These are phyloP conservation scores for Epithele typhae DNA, from an alignment of 768 basidiomycete species.

Conservation along the genomic window DNA sequence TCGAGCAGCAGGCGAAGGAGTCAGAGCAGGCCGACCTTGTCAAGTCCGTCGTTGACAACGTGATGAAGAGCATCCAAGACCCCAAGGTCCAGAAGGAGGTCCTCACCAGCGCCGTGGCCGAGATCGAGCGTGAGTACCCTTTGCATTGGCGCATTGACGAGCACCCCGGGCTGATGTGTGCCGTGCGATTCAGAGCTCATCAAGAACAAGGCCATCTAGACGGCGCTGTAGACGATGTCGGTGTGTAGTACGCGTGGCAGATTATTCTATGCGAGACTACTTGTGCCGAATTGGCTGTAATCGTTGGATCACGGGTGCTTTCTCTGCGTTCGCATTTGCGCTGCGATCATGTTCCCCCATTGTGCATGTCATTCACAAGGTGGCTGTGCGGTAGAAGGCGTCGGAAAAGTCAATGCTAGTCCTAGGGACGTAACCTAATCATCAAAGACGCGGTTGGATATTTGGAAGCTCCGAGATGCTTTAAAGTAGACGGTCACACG, in stretches of 20 bases:
- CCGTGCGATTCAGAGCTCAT: constrained; percentile 60
- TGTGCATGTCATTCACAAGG: too few relatives aligned
- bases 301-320: too few relatives aligned
- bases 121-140: constrained; percentile 83
- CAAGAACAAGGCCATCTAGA: constrained; percentile 87
- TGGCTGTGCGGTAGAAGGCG: too few relatives aligned
- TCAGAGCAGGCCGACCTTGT: constrained; percentile 92
- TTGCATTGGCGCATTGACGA: not conserved
- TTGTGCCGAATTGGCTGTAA: constrained; percentile 8
- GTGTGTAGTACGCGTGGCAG: too few relatives aligned
- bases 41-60: constrained; percentile 83
- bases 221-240: not conserved
- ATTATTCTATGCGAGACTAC: not conserved
- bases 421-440: too few relatives aligned
- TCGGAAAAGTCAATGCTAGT: too few relatives aligned
- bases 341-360: too few relatives aligned
- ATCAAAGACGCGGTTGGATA: too few relatives aligned
- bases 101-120: constrained; percentile 69
- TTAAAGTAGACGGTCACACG: too few relatives aligned
- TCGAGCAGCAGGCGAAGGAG: constrained; percentile 95
- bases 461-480: too few relatives aligned
- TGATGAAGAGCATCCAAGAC: constrained; percentile 76
- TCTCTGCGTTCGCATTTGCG: too few relatives aligned
- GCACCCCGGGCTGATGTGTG: not conserved
- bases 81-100: constrained; percentile 89